A percentile compares a stretch with the other conserved stretches of the same genome.
These are phyloP conservation scores for Pichia norvegensis DNA, from an alignment of 1,139 yeast species.

Conservation along the genomic window DNA sequence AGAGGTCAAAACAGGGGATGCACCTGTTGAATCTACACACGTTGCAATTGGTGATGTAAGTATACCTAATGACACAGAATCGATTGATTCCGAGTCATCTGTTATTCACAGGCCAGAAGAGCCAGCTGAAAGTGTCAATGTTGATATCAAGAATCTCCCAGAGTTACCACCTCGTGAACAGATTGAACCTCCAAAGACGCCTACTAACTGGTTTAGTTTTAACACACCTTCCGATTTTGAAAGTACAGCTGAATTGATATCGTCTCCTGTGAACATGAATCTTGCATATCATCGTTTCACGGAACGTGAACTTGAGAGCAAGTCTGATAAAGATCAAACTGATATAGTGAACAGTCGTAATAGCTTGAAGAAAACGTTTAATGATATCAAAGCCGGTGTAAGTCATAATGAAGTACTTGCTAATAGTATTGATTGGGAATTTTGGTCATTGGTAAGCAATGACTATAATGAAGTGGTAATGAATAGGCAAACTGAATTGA, in stretches of 20 bases:
- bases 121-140: background rate
- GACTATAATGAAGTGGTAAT: conserved; percentile 64
- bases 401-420: conserved; percentile 25
- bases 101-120: background rate
- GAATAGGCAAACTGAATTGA: conserved; percentile 51
- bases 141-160: background rate
- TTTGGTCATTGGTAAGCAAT: conserved; percentile 77
- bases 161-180: background rate
- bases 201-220: conserved; percentile 26
- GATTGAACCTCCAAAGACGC: conserved; percentile 8
- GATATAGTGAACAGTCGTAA: conserved; percentile 41
- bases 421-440: conserved; percentile 64
- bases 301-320: conserved; percentile 31
- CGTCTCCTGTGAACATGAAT: conserved; percentile 28
- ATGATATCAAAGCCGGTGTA: conserved; percentile 34
- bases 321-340: conserved; percentile 27
- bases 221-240: conserved; percentile 7
- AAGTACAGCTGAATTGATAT: conserved; percentile 15
- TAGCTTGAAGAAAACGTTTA: conserved; percentile 56
- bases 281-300: conserved; percentile 35
- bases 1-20: too few species aligned
- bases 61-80: background rate
- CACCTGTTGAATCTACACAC: background rate
- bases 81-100: background rate
- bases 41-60: background rate